These are phyloP conservation scores for Schizonepeta tenuifolia DNA, from an alignment of 257 asterid genomes.

Conservation along the genomic window DNA sequence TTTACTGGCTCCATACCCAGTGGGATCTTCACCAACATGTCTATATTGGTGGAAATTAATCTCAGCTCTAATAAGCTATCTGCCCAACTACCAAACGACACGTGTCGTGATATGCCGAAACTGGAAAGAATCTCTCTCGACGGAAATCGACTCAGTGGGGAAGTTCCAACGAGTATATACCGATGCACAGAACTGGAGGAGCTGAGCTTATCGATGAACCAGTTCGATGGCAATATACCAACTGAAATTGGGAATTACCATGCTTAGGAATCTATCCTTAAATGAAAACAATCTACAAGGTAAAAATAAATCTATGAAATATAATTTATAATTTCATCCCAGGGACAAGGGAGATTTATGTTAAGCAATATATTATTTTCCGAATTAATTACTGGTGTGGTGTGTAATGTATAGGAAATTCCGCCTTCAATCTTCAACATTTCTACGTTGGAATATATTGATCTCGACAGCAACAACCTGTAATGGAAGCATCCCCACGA, in stretches of 20 bases:
- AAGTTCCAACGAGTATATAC: constrained; percentile 5
- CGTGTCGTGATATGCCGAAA: not conserved
- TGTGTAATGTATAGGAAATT: not conserved
- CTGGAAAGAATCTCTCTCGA: not conserved
- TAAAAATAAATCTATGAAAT: not conserved
- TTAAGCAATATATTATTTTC: too few relatives aligned
- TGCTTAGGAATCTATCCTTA: not conserved
- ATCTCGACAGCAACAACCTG: not conserved
- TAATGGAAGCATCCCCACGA: not conserved
- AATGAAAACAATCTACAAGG: not conserved
- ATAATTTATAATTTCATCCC: too few relatives aligned
- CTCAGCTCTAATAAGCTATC: not conserved
- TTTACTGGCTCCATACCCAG: not conserved
- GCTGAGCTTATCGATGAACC: not conserved
- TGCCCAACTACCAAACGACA: not conserved
- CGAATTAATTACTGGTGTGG: too few relatives aligned
- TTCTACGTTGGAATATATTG: not conserved
- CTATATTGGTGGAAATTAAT: not conserved
- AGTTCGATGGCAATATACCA: constrained; percentile 12
- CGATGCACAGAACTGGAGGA: constrained; percentile 5
- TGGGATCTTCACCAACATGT: not conserved
- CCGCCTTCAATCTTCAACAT: constrained; percentile 16
- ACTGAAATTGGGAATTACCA: constrained; percentile 7
- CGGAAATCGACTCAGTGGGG: not conserved
- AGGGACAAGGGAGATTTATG: too few relatives aligned